Conservation (phyloP, 257 asterid genomes). For the Rauvolfia tetraphylla region DNA sequence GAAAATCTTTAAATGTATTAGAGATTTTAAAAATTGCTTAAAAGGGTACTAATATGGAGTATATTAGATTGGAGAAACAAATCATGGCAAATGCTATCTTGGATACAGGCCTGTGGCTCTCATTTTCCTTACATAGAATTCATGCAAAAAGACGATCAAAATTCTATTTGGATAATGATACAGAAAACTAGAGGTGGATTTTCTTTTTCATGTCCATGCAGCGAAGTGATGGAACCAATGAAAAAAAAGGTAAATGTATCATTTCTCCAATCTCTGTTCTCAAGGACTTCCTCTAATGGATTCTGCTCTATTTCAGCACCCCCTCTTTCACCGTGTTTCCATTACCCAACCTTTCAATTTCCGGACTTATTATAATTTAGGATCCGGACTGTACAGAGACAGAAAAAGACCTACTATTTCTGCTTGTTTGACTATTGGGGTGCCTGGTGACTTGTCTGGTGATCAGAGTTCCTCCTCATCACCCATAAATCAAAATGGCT, state of each 20-base stretch:
- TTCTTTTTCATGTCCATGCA: conserved; percentile 13
- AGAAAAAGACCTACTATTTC: conserved; percentile 24
- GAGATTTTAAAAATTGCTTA: too few species aligned
- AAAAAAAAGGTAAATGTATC: neutral
- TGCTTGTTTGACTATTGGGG: conserved; percentile 39
- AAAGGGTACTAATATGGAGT: too few species aligned
- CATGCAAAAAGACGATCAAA: neutral
- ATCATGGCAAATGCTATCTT: too few species aligned
- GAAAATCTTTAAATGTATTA: too few species aligned
- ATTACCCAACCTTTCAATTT: conserved; percentile 8
- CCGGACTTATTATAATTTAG: conserved; percentile 15
- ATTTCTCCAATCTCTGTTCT: neutral
- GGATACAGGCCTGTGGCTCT: neutral
- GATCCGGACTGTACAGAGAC: conserved; percentile 22
- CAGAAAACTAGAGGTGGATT: conserved; percentile 25
- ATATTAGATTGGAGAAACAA: too few species aligned
- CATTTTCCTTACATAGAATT: neutral
- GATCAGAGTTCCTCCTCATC: conserved; percentile 16
- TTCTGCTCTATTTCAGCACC: conserved; percentile 37
- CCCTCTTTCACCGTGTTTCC: conserved; percentile 32
- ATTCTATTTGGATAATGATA: conserved; percentile 17
- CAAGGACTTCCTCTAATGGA: conserved; percentile 32
- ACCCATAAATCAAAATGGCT: conserved; percentile 33
- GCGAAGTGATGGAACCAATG: neutral
- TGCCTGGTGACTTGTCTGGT: conserved; percentile 29